Evolutionary conservation across 2,329 filamentous ascomycete genomes (phyloP), one percentile per base, ranked within the genome.

Genomic region (Fusarium luffae): DNA sequence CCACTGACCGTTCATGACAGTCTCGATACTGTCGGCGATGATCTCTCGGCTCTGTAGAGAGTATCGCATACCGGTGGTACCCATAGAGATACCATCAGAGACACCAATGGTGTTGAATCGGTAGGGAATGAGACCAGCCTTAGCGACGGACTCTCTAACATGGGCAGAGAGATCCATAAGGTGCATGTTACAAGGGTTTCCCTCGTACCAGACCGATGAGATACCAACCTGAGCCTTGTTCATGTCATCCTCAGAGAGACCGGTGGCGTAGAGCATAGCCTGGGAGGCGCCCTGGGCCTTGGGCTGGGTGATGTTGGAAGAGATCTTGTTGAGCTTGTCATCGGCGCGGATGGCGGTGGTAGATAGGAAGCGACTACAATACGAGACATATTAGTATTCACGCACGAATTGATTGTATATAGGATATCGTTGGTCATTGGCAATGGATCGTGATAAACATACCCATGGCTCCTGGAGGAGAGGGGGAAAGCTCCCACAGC

Each of bases 151-250:
- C 73, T 88, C 80, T 76, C 82, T 84, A 71, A 97, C 92, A 70
- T 91, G 84, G 79, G 91, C 86, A 78, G 93, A 97, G 66, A 99
- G 88, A 77, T 97, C 93, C 81, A 99, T 86, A 68, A 99, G 85
- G 82, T 99, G 96, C 95, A 98, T 99, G 84, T 99, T 99, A 86
- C 96, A 99, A 27, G 96, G 96, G 83, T 99, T 99, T 61, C 96
- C 96, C 74, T 93, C 92, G 83, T 95, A 98, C 96, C 96, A 99
- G 66, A 98, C 94, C 8, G 94, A 98, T 43, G 95, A 97, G 79
- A 99, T 98, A 73, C 96, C 96, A 74, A 99, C 91, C 85, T 99
- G 97, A 27, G 96, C 92, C 85, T 98, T 99, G 84, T 92, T 91
- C 90, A 98, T 93, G 81, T 97, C 94, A 59, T 87, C 86, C 77